A percentile compares a stretch with the other conserved stretches of the same genome.
Conservation (phyloP, 2,329 filamentous ascomycete genomes). For the Apiospora aurea region DNA sequence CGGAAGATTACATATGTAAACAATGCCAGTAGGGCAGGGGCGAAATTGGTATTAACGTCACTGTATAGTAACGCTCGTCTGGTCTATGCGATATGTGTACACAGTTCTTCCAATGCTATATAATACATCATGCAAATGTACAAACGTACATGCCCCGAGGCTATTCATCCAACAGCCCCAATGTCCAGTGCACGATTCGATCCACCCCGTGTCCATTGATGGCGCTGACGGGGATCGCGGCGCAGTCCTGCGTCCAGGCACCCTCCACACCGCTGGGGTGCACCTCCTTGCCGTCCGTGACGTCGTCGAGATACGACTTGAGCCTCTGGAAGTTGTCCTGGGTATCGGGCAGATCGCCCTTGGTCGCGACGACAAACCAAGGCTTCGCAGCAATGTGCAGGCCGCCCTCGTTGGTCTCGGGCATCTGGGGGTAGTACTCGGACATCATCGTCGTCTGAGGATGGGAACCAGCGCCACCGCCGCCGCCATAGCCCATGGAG, state of each 20-base stretch:
- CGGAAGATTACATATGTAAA: neutral
- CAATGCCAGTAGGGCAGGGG: neutral
- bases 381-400: constrained; percentile 90
- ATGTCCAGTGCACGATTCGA: constrained; percentile 74
- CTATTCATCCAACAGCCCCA: constrained; percentile 67
- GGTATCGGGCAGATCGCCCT: constrained; percentile 83
- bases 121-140: neutral
- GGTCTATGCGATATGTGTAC: neutral
- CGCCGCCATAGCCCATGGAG: constrained; percentile 25
- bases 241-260: constrained; percentile 67
- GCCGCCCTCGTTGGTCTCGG: constrained; percentile 30
- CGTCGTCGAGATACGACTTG: constrained; percentile 71
- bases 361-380: constrained; percentile 96
- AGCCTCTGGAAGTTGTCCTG: constrained; percentile 77
- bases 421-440: constrained; percentile 36
- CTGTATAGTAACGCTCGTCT: neutral
- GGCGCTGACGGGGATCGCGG: constrained; percentile 85
- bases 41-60: neutral
- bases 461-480: constrained; percentile 1
- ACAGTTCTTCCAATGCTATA: neutral
- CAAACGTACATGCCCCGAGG: neutral
- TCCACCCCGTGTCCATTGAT: constrained; percentile 87
- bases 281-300: constrained; percentile 66
- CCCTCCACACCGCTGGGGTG: constrained; percentile 75
- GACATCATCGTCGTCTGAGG: constrained; percentile 41